phyloP scores from a whole-genome alignment of 257 asterid genomes.

The Haberlea rhodopensis region DNA sequence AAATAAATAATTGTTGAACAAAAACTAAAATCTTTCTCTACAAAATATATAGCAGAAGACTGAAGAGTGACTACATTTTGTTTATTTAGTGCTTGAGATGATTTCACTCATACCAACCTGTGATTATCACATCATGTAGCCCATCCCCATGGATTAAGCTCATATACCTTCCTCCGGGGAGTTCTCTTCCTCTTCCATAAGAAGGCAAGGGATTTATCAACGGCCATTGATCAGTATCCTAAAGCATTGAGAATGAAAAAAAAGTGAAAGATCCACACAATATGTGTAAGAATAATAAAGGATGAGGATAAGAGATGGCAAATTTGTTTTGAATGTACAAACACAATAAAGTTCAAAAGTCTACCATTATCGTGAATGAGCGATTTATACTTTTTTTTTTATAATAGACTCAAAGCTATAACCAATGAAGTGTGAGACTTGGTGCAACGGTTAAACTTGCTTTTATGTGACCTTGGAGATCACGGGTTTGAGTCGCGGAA shows the following conservation, averaged over 20 bases:
- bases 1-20: not conserved
- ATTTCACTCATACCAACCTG: slow-evolving; percentile 48
- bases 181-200: slow-evolving; percentile 95
- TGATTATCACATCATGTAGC: slow-evolving; percentile 81
- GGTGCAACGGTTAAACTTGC: no score
- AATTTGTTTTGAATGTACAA: not conserved
- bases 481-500: no score
- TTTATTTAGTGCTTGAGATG: not conserved
- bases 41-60: not conserved
- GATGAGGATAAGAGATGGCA: not conserved
- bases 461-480: no score
- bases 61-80: not conserved
- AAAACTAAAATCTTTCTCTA: not conserved
- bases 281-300: not conserved
- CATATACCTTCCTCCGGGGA: slow-evolving; percentile 85
- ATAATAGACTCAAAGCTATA: no score
- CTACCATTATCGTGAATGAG: not conserved
- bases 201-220: slow-evolving; percentile 83
- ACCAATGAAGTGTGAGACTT: no score
- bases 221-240: slow-evolving; percentile 74
- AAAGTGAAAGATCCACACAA: slow-evolving; percentile 9
- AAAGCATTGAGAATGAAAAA: slow-evolving; percentile 28
- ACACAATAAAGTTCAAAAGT: not conserved
- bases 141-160: slow-evolving; percentile 94
- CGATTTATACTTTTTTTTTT: not conserved